Percentiles rank a stretch among this genome's conserved stretches.
phyloP scores from a whole-genome alignment of 148 eudicot species.

The Silene uniflora region DNA sequence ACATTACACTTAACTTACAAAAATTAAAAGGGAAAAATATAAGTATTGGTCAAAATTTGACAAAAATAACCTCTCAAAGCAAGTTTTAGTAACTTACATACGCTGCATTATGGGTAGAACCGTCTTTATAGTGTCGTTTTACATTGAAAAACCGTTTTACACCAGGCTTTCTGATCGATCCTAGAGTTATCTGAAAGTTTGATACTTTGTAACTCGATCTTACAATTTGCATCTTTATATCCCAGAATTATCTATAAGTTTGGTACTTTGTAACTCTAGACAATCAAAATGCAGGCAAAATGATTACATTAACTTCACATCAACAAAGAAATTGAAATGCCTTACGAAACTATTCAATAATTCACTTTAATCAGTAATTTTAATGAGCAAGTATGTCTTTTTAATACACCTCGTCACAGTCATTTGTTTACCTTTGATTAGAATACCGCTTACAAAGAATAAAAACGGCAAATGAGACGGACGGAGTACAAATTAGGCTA shows the following conservation, averaged over 20 bases:
- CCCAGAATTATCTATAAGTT: slow-evolving; percentile 4
- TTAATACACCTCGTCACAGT: background rate
- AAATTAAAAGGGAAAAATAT: too few relatives aligned
- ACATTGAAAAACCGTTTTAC: too few relatives aligned
- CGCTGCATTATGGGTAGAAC: too few relatives aligned
- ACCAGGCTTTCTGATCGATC: too few relatives aligned
- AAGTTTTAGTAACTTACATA: too few relatives aligned
- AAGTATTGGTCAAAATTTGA: too few relatives aligned
- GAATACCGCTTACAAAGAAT: too few relatives aligned
- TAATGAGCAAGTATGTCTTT: background rate
- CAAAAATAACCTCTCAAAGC: too few relatives aligned
- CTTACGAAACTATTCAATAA: background rate
- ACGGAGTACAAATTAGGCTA: too few relatives aligned
- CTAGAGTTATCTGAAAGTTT: background rate
- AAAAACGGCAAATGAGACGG: too few relatives aligned
- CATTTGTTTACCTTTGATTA: background rate
- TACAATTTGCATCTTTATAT: background rate
- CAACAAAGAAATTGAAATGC: background rate
- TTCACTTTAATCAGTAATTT: background rate
- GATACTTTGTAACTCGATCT: background rate
- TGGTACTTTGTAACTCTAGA: background rate
- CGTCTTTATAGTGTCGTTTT: too few relatives aligned
- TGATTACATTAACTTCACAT: background rate
- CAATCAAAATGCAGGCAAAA: background rate
- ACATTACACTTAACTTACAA: background rate